A percentile compares a stretch with the other conserved stretches of the same genome.
Evolutionary conservation across 164 flowering plant species (phyloP).

Genomic region (Sextonia rubra): DNA sequence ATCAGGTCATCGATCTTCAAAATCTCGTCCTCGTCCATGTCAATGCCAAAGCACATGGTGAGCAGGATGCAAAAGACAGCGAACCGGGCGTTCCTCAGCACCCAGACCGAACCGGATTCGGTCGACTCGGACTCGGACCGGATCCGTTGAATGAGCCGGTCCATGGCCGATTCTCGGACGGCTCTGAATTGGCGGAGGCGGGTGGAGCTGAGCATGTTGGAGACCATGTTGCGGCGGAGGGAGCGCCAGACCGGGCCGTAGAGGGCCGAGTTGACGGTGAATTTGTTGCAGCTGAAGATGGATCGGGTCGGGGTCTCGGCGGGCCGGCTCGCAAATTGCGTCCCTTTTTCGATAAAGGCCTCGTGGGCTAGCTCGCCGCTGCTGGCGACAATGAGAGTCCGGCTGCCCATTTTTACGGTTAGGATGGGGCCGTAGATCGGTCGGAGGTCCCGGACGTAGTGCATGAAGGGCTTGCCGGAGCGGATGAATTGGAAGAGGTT

Average conservation of each 20-base stretch:
- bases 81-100: conserved; percentile 70
- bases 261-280: conserved; percentile 79
- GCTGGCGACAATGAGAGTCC: conserved; percentile 64
- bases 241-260: conserved; percentile 92
- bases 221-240: conserved; percentile 88
- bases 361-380: conserved; percentile 59
- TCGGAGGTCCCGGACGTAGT: conserved; percentile 43
- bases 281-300: conserved; percentile 79
- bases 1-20: conserved; percentile 55
- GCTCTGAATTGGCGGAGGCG: conserved; percentile 47
- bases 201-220: conserved; percentile 60
- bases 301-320: conserved; percentile 70
- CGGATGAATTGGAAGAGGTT: conserved; percentile 82
- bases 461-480: conserved; percentile 73
- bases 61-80: conserved; percentile 78
- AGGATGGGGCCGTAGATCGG: conserved; percentile 67
- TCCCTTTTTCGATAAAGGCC: conserved; percentile 59
- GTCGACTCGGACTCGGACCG: conserved; percentile 43
- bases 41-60: conserved; percentile 83
- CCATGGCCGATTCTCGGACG: conserved; percentile 58
- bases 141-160: conserved; percentile 45
- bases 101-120: conserved; percentile 50
- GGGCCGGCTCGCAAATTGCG: conserved; percentile 65
- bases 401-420: conserved; percentile 71
- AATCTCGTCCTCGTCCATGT: conserved; percentile 60